Base-by-base conservation (phyloP, 75 land plant genomes). In the Selaginella moellendorffii region DNA sequence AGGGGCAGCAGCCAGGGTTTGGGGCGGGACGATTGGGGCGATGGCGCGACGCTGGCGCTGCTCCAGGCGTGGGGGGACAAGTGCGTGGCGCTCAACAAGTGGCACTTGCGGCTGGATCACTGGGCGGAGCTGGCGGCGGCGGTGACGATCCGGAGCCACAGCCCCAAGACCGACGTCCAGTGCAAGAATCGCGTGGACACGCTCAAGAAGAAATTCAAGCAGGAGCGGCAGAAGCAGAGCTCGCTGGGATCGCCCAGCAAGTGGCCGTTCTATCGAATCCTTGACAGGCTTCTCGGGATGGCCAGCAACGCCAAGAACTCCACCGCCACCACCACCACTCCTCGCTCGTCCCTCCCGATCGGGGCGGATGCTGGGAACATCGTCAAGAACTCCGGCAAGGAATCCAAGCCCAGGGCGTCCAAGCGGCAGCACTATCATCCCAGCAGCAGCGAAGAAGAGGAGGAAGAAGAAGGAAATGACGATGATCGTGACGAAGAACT, bases 191-290 rank as follows among this genome's bases (percentile, higher is more conserved):
- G 87, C 2, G 24, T 87, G 25, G 85, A 87, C 54, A 74, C 79
- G 0, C 61, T 87, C 70, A 87, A 87, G 78, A 82, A 82, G 66
- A 84, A 80, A 79, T 87, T 82, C 54, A 87, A 85, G 72, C 83
- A 78, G 66, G 88, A 87, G 79, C 79, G 80, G 74, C 36, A 62
- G 25, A 75, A 63, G 69, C 27, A 66, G 27, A 65, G 51, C 0
- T 56, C 31, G 9, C 24, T 62, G 0, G 63, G 64, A 1, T 69
- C 42, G 23, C 24, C 30, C 27, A 76, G 81, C 61, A 78, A 72
- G n/a, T 87, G 92, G 92, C 77, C 72, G 27, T 80, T 70, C 51
- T 87, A 63, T 71, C 17, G 68, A 9, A 63, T 68, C 51, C 72
- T 80, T 31, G 77, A 84, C 27, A 28, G 42, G 0, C 77, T 84